Evolutionary conservation across 192 early-diverging fungal genomes (phyloP).

Genomic region (Backusella westeae): DNA sequence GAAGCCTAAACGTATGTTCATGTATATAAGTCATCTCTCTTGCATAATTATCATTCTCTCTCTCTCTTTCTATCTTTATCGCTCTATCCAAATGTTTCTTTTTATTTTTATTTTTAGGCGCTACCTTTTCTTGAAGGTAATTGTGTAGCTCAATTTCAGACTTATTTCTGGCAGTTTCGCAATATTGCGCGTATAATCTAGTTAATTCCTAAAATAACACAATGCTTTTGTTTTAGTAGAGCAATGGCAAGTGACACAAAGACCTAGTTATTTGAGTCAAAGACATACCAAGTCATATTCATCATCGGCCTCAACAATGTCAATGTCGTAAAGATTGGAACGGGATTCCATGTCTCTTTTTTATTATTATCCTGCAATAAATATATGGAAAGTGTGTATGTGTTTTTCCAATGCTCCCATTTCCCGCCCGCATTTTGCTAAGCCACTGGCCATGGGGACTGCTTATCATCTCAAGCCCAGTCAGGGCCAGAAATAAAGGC

Average conservation of each 20-base stretch:
- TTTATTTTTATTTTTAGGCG: background rate
- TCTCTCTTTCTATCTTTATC: background rate
- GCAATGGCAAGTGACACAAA: background rate
- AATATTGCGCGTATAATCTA: conserved; percentile 14
- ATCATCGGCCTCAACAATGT: background rate
- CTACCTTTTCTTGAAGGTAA: conserved; percentile 52
- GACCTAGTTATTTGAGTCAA: background rate
- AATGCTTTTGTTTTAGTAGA: background rate
- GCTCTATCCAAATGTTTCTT: background rate
- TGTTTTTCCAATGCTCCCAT: background rate
- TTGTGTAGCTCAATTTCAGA: conserved; percentile 61
- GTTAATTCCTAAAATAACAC: conserved; percentile 20
- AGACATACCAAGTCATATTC: background rate
- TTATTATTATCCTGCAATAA: background rate
- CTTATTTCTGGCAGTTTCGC: conserved; percentile 21
- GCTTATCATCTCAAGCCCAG: background rate
- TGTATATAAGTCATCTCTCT: background rate
- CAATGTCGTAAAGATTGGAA: conserved; percentile 4
- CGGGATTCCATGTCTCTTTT: conserved; percentile 1
- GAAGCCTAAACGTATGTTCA: conserved; percentile 12
- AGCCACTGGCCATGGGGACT: background rate
- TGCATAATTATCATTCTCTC: background rate
- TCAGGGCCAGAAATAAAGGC: background rate
- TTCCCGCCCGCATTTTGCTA: background rate
- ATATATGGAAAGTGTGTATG: background rate